A percentile compares a stretch with the other conserved stretches of the same genome.
These are phyloP conservation scores for Lepiota subincarnata DNA, from an alignment of 768 basidiomycete species.

Conservation along the genomic window DNA sequence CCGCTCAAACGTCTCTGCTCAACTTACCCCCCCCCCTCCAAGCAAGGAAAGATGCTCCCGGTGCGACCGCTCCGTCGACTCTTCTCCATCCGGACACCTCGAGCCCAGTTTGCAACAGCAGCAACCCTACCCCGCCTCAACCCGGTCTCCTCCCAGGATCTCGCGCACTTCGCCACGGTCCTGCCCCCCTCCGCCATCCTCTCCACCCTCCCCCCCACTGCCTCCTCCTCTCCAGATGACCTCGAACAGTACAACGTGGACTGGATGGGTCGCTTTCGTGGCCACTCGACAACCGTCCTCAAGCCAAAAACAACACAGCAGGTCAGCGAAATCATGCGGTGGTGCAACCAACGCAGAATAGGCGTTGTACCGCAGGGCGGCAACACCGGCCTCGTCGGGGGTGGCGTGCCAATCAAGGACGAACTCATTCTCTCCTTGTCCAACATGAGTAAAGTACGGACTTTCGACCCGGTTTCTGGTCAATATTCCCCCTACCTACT, in stretches of 20 bases:
- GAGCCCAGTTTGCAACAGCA: slow-evolving; percentile 21
- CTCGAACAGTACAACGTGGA: slow-evolving; percentile 81
- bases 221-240: slow-evolving; percentile 42
- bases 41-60: slow-evolving; percentile 2
- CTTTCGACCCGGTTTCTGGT: slow-evolving; percentile 85
- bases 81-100: slow-evolving; percentile 13
- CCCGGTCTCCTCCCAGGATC: slow-evolving; percentile 52
- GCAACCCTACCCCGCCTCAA: slow-evolving; percentile 31
- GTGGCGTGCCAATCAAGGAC: slow-evolving; percentile 82
- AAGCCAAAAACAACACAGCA: slow-evolving; percentile 86
- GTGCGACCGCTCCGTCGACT: slow-evolving; percentile 20
- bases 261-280: slow-evolving; percentile 95
- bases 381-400: slow-evolving; percentile 97
- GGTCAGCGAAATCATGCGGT: slow-evolving; percentile 84
- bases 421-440: slow-evolving; percentile 84
- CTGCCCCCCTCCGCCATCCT: slow-evolving; percentile 62
- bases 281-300: slow-evolving; percentile 79
- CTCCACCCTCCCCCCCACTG: slow-evolving; percentile 46
- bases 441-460: slow-evolving; percentile 78
- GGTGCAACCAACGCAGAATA: slow-evolving; percentile 77
- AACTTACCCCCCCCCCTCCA: too few species aligned
- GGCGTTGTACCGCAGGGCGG: slow-evolving; percentile 97
- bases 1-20: neutral
- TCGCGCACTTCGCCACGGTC: slow-evolving; percentile 64
- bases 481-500: slow-evolving; percentile 16